phyloP scores from a whole-genome alignment of 2,329 filamentous ascomycete genomes.

The Orbilia oligospora region DNA sequence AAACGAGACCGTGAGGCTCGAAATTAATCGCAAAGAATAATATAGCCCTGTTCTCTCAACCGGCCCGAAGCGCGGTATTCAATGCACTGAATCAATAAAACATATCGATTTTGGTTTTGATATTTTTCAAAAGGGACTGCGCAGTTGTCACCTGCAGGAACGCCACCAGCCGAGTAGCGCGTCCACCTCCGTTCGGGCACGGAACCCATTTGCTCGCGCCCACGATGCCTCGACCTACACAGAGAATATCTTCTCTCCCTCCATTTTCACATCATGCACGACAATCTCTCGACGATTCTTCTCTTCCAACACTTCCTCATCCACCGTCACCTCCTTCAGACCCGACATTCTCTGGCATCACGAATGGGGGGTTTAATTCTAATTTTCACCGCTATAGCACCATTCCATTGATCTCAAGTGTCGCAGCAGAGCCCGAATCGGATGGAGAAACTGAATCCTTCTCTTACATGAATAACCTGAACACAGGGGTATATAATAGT shows the following conservation, averaged over 20 bases:
- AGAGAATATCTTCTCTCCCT: slow-evolving; percentile 45
- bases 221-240: slow-evolving; percentile 58
- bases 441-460: slow-evolving; percentile 53
- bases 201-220: slow-evolving; percentile 7
- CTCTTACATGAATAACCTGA: slow-evolving; percentile 52
- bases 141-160: slow-evolving; percentile 50
- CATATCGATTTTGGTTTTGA: slow-evolving; percentile 4
- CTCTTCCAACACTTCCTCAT: slow-evolving; percentile 50
- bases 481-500: slow-evolving; percentile 58
- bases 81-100: slow-evolving; percentile 45
- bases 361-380: background rate
- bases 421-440: slow-evolving; percentile 33
- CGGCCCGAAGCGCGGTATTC: slow-evolving; percentile 38
- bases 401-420: slow-evolving; percentile 58
- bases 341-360: slow-evolving; percentile 8
- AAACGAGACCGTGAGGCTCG: slow-evolving; percentile 36
- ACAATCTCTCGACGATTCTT: slow-evolving; percentile 53
- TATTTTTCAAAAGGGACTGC: slow-evolving; percentile 21
- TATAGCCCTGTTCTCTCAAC: slow-evolving; percentile 13
- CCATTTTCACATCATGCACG: slow-evolving; percentile 55
- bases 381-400: slow-evolving; percentile 53
- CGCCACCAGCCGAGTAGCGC: slow-evolving; percentile 55
- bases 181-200: slow-evolving; percentile 47
- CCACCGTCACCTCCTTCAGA: slow-evolving; percentile 56
- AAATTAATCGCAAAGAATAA: slow-evolving; percentile 19